Evolutionary conservation across 2,329 filamentous ascomycete species (phyloP), one percentile per base, ranked within the genome.

Genomic region (Fusarium sp.): DNA sequence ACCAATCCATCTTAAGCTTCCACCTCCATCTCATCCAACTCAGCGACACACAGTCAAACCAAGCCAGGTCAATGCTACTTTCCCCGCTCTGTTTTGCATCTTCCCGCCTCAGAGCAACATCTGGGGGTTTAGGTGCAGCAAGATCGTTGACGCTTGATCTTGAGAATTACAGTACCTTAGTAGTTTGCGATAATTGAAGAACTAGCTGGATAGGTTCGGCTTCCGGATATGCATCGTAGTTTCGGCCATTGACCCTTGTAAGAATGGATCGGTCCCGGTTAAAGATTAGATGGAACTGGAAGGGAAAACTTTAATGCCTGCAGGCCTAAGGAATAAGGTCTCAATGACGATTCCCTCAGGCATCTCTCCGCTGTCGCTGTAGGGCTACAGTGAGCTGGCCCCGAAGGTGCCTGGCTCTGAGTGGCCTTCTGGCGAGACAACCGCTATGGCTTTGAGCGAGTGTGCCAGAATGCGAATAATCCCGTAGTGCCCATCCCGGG

Each of bases 401-500:
- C 31, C 31, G 33, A 43, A 20, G 33, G 20, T 50, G 39, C 28
- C 52, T 43, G 33, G 47, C 24, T 44, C 35, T 55, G 52, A 54
- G 48, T 61, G 63, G 63, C 28, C 39, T 38, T 37, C 35, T 37
- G 18, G 33, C 33, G 35, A 37, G 35, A n/a, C 35, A 37, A 37
- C 23, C 12, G 9, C 21, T 15, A 23, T 18, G 21, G 39, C 16
- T 24, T 13, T 16, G 21, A 26, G 31, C 13, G 46, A 20, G 10
- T 24, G 33, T 20, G 29, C 18, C 33, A n/a, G n/a, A n/a, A n/a
- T 64, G 72, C 73, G 73, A 75, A 74, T 74, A 73, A 73, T 74
- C 56, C 73, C 73, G 73, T 61, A 50, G 46, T 63, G 29, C 16
- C 37, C 66, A 54, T 71, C 70, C 74, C 74, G 74, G 71, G 69